Conservation (phyloP, 768 basidiomycete species). For the Mycena capillaripes region DNA sequence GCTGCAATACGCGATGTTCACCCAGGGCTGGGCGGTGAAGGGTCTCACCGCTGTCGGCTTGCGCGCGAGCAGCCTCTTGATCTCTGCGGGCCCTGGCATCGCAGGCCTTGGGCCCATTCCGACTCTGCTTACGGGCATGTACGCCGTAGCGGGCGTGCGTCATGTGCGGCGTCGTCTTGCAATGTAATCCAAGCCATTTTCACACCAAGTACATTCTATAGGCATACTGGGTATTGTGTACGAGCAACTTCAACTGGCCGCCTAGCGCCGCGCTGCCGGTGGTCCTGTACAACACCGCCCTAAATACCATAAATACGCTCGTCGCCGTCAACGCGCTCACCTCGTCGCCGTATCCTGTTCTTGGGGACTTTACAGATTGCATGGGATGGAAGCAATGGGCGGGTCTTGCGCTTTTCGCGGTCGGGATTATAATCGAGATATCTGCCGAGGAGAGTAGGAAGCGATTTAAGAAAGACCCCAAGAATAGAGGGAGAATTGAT, state of each 20-base stretch:
- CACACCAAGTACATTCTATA: not conserved
- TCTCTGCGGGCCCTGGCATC: constrained; percentile 29
- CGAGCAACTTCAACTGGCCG: constrained; percentile 14
- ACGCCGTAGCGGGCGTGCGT: constrained; percentile 29
- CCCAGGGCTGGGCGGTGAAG: constrained; percentile 35
- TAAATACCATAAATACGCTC: constrained; percentile 39
- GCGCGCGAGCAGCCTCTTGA: constrained; percentile 29
- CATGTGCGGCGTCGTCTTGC: constrained; percentile 1
- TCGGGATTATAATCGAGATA: constrained; percentile 36
- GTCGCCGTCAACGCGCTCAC: constrained; percentile 37
- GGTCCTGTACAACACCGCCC: constrained; percentile 30
- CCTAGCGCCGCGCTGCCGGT: constrained; percentile 20
- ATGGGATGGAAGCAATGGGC: constrained; percentile 35
- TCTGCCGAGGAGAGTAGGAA: constrained; percentile 39
- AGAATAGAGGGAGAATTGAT: constrained; percentile 40
- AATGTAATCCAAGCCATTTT: too few relatives aligned
- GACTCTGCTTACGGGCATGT: constrained; percentile 34
- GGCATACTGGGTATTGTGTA: constrained; percentile 28
- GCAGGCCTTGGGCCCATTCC: constrained; percentile 30
- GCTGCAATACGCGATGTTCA: constrained; percentile 34
- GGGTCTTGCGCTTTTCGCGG: constrained; percentile 35
- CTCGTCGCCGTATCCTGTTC: constrained; percentile 14
- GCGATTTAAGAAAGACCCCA: constrained; percentile 41
- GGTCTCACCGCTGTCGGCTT: constrained; percentile 31
- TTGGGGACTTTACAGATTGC: constrained; percentile 31